Percentiles rank a stretch among this genome's conserved stretches.
Conservation (phyloP, 1,284 basidiomycete species). For the Retiboletus flavoniger region DNA sequence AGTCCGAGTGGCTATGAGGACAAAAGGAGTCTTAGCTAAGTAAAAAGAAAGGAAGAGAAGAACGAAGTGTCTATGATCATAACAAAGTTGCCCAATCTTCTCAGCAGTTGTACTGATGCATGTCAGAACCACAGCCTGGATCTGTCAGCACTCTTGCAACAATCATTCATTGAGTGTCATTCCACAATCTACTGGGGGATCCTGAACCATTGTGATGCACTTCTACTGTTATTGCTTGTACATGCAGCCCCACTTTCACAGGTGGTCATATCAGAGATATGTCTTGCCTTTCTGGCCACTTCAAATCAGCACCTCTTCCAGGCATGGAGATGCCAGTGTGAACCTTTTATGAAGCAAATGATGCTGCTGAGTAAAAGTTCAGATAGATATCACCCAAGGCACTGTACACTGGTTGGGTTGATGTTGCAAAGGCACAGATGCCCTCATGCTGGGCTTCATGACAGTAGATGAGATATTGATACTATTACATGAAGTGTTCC, state of each 20-base stretch:
- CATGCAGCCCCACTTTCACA: conserved; percentile 53
- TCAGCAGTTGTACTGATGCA: conserved; percentile 47
- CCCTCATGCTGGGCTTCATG: conserved; percentile 55
- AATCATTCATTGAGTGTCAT: conserved; percentile 60
- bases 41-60: no score
- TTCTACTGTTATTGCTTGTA: conserved; percentile 47
- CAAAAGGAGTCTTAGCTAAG: no score
- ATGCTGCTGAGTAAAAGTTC: conserved; percentile 9
- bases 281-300: conserved; percentile 60
- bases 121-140: conserved; percentile 42
- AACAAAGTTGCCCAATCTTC: conserved; percentile 34
- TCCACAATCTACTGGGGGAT: conserved; percentile 71
- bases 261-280: conserved; percentile 53
- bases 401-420: neutral
- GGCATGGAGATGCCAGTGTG: conserved; percentile 37
- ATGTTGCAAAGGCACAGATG: conserved; percentile 44
- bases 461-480: conserved; percentile 55
- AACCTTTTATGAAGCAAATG: conserved; percentile 12
- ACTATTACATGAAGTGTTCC: no score
- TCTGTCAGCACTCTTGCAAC: conserved; percentile 53
- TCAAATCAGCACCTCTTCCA: conserved; percentile 66
- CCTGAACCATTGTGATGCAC: conserved; percentile 44
- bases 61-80: no score
- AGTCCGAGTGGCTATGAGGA: no score
- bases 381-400: conserved; percentile 7